Evolutionary conservation across 768 basidiomycete genomes (phyloP), one percentile per base, ranked within the genome.

Genomic region (Suillus luteus): DNA sequence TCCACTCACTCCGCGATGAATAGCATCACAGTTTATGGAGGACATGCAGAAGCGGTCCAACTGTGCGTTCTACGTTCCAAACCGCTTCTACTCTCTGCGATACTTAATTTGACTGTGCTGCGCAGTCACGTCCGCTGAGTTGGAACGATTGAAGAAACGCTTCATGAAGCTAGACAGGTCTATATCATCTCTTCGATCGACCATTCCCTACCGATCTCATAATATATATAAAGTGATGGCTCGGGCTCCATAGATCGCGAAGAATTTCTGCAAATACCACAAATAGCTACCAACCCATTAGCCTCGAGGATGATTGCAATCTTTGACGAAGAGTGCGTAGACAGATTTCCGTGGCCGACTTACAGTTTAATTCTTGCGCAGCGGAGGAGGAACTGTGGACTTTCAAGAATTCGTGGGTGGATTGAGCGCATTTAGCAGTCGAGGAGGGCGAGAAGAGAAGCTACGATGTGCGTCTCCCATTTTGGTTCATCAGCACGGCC

Each of bases 351-450:
- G 38, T 52, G 51, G n/a, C 60, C 44, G 17, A 61, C 9, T 61
- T 54, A 35, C 4, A 33, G 19, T 49, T 58, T 33, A 17, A 35
- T 41, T 61, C 60, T 41, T 66, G 19, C 33, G 24, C 70, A 99
- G 97, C 76, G 97, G 97, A 64, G 95, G 95, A 76, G 96, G 96
- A 62, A 96, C 96, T 0, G 97, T 99, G 57, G 97, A 99, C 76
- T 99, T 99, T 76, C 96, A 99, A 71, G 96, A 99, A 78, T 99
- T 99, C 70, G 97, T 99, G 0, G 96, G 95, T 2, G 97, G 96
- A 1, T 77, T 99, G 72, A 98, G 96, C 73, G 97, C 97, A 60
- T 99, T 99, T 78, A 96, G 95, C 68, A 95, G 93, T 76, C 87
- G 95, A 73, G 97, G 97, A 19, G 97, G 93, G 22, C 83, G 96